Evolutionary conservation across 2,329 filamentous ascomycete genomes (phyloP).

Genomic region (Botrytis porri): DNA sequence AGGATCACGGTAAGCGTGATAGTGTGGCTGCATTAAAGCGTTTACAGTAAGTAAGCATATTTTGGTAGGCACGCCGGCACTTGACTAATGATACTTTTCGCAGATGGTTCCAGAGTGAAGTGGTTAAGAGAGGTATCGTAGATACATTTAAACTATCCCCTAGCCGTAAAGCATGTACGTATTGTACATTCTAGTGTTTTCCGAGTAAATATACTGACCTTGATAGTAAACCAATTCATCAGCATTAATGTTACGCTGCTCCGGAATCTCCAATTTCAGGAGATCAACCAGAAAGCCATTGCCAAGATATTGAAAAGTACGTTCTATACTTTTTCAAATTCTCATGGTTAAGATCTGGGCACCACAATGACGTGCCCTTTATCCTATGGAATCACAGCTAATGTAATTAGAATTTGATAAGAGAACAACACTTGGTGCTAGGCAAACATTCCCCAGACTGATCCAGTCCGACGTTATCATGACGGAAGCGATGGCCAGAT

Average conservation of each 20-base stretch:
- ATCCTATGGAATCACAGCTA: not conserved
- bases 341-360: not conserved
- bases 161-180: constrained; percentile 52
- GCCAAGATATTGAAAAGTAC: constrained; percentile 81
- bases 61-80: not conserved
- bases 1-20: constrained; percentile 64
- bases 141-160: constrained; percentile 63
- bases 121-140: constrained; percentile 57
- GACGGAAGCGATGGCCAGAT: constrained; percentile 66
- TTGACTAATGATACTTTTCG: not conserved
- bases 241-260: constrained; percentile 72
- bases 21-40: constrained; percentile 64
- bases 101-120: constrained; percentile 64
- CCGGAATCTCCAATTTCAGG: constrained; percentile 78
- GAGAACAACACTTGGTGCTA: constrained; percentile 69
- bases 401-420: constrained; percentile 72
- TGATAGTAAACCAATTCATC: constrained; percentile 54
- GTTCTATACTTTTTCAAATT: constrained; percentile 30
- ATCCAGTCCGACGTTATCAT: constrained; percentile 60
- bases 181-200: constrained; percentile 53
- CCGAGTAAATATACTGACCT: constrained; percentile 30
- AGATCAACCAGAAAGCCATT: constrained; percentile 76
- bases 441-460: constrained; percentile 57
- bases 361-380: not conserved
- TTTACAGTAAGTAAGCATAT: constrained; percentile 41